Evolutionary conservation across 192 early-diverging fungal species (phyloP).

Genomic region (Borealophlyctis nickersoniae): DNA sequence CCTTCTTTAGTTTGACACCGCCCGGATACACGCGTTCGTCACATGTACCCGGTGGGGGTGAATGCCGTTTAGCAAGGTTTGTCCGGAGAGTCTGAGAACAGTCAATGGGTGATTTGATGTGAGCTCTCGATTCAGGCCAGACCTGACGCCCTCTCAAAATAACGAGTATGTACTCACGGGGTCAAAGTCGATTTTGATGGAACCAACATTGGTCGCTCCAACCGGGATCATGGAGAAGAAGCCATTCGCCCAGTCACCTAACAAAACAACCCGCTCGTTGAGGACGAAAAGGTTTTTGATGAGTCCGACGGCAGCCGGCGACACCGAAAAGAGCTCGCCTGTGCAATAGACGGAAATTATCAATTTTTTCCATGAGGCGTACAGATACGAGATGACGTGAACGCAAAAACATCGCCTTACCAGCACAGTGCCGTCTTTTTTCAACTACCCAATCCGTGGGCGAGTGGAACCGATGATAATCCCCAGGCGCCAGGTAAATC

Average conservation of each 20-base stretch:
- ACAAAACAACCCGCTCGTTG: constrained; percentile 92
- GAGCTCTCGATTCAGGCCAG: no score
- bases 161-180: no score
- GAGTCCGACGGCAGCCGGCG: constrained; percentile 80
- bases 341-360: constrained; percentile 4
- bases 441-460: constrained; percentile 93
- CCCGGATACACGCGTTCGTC: constrained; percentile 74
- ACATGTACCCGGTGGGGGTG: constrained; percentile 63
- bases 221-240: constrained; percentile 97
- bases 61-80: constrained; percentile 38
- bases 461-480: constrained; percentile 99
- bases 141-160: no score
- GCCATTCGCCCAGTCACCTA: constrained; percentile 90
- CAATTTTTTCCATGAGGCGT: neutral
- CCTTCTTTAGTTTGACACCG: constrained; percentile 67
- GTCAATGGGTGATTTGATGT: no score
- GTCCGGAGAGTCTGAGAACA: constrained; percentile 38
- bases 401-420: constrained; percentile 44
- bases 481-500: constrained; percentile 95
- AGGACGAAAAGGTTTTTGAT: constrained; percentile 90
- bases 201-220: constrained; percentile 97
- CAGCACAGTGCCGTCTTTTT: constrained; percentile 84
- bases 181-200: constrained; percentile 93
- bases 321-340: constrained; percentile 94
- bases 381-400: constrained; percentile 10